phyloP scores from a whole-genome alignment of 1,284 basidiomycete species.

The Rhodotorula sp. region DNA sequence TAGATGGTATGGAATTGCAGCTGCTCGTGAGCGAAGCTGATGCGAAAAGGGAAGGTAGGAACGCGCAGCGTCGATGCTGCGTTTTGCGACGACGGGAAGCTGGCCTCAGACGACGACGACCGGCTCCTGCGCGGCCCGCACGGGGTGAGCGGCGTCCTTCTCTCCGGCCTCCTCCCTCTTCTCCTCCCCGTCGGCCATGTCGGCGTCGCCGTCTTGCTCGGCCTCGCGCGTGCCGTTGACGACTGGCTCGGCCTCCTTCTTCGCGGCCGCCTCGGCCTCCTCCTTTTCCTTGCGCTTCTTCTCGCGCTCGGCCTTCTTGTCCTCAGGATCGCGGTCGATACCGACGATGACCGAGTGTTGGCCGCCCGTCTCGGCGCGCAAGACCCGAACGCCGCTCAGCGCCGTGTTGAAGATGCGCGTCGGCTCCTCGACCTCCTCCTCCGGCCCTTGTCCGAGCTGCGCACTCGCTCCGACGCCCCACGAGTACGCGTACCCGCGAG shows the following conservation, averaged over 20 bases:
- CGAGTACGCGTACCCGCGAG: slow-evolving; percentile 34
- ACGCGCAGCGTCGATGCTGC: no score
- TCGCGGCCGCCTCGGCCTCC: not conserved
- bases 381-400: slow-evolving; percentile 35
- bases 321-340: slow-evolving; percentile 22
- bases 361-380: slow-evolving; percentile 39
- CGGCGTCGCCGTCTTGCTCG: slow-evolving; percentile 4
- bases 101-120: no score
- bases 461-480: slow-evolving; percentile 39
- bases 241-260: not conserved
- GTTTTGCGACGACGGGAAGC: no score
- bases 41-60: no score
- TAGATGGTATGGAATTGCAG: no score
- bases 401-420: slow-evolving; percentile 32
- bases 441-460: slow-evolving; percentile 40
- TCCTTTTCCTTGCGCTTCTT: not conserved
- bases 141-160: not conserved
- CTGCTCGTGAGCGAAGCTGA: no score
- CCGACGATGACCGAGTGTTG: slow-evolving; percentile 43
- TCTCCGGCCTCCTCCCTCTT: not conserved
- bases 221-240: not conserved
- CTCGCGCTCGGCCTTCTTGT: slow-evolving; percentile 1
- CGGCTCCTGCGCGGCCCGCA: no score
- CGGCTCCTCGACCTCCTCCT: slow-evolving; percentile 35
- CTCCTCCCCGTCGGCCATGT: not conserved